Evolutionary conservation across 768 basidiomycete species (phyloP).

Genomic region (Boletales sp.): DNA sequence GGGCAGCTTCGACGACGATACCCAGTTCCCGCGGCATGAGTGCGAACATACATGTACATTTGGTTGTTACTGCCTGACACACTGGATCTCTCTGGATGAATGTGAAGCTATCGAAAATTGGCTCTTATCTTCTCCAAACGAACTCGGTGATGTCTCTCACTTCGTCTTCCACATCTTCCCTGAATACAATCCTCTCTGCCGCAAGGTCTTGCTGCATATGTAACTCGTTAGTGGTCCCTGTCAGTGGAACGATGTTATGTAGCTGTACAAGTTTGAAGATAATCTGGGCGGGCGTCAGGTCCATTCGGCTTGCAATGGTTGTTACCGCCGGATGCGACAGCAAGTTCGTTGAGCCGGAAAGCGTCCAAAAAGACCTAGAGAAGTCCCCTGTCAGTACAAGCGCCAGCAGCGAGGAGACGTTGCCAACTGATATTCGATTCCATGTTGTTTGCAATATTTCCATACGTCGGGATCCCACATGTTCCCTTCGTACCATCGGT

Average conservation of each 20-base stretch:
- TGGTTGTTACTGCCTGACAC: constrained; percentile 3
- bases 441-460: constrained; percentile 58
- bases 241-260: constrained; percentile 65
- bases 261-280: constrained; percentile 68
- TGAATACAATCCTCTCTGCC: constrained; percentile 36
- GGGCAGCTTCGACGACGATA: constrained; percentile 23
- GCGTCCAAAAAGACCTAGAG: constrained; percentile 80
- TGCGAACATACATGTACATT: neutral
- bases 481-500: constrained; percentile 83
- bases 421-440: constrained; percentile 68
- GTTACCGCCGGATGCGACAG: constrained; percentile 46
- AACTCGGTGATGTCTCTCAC: constrained; percentile 23
- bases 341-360: constrained; percentile 70
- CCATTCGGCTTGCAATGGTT: constrained; percentile 41
- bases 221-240: constrained; percentile 63
- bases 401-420: neutral
- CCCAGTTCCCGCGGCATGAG: neutral
- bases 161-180: constrained; percentile 25
- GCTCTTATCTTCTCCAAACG: constrained; percentile 26
- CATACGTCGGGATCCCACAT: constrained; percentile 67
- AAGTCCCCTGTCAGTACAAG: neutral
- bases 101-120: neutral
- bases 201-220: constrained; percentile 70
- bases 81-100: constrained; percentile 1
- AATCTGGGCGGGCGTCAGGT: constrained; percentile 60